phyloP scores from a whole-genome alignment of 139 green algal genomes.

The Volvox africanus region DNA sequence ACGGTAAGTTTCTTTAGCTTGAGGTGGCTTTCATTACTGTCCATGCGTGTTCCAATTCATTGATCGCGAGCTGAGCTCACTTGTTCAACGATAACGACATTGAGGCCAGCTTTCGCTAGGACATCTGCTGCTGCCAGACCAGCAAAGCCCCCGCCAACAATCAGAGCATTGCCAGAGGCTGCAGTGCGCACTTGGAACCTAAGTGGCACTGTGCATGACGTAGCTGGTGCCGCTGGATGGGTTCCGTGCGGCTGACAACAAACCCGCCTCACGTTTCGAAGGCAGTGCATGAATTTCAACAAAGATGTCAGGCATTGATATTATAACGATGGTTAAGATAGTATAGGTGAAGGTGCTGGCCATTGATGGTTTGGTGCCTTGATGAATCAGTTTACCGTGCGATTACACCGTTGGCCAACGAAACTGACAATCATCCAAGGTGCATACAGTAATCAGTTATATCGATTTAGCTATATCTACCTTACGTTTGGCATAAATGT shows the following conservation, averaged over 20 bases:
- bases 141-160: slow-evolving; percentile 36
- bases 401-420: no score
- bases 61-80: neutral
- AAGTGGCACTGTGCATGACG: neutral
- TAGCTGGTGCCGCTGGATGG: neutral
- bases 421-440: no score
- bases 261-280: neutral
- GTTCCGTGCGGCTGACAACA: neutral
- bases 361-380: no score
- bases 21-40: neutral
- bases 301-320: no score
- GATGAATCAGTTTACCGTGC: no score
- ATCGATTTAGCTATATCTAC: no score
- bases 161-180: neutral
- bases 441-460: no score
- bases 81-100: slow-evolving; percentile 25
- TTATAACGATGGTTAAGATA: no score
- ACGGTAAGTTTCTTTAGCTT: no score
- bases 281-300: neutral
- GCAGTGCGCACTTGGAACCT: neutral
- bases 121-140: slow-evolving; percentile 21
- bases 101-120: neutral
- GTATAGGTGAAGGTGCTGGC: no score
- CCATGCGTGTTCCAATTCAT: neutral
- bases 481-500: no score